These are phyloP conservation scores for Acanthamoeba quina DNA, from an alignment of 208 protist genomes.

Conservation along the genomic window DNA sequence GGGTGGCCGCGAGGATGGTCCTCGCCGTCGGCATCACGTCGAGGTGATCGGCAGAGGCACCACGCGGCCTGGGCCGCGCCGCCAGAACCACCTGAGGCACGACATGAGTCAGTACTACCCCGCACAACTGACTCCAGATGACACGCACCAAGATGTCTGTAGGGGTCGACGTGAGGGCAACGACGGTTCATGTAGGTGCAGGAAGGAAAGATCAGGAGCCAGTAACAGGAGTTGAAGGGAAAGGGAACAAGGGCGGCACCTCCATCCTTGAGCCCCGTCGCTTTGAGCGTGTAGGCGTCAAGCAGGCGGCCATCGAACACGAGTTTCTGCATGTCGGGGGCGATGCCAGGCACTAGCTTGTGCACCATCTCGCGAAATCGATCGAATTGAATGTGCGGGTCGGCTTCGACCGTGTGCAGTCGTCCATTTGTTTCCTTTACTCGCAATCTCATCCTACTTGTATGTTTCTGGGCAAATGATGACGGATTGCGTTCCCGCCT, in stretches of 20 bases:
- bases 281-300: slow-evolving; percentile 14
- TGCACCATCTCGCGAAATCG: slow-evolving; percentile 6
- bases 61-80: not conserved
- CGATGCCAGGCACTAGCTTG: slow-evolving; percentile 3
- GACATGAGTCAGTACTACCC: too few relatives aligned
- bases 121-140: too few relatives aligned
- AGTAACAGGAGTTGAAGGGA: not conserved
- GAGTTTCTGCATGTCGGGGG: slow-evolving; percentile 14
- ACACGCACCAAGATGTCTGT: too few relatives aligned
- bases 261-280: slow-evolving; percentile 34
- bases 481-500: not conserved
- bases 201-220: not conserved
- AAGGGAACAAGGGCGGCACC: not conserved
- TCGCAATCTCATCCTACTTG: slow-evolving; percentile 3
- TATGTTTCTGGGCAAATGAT: not conserved
- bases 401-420: slow-evolving; percentile 1
- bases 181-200: not conserved
- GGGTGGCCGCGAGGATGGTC: slow-evolving; percentile 19
- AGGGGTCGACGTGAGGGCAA: not conserved
- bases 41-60: not conserved
- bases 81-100: not conserved
- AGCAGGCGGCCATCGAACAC: not conserved
- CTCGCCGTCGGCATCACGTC: not conserved
- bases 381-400: slow-evolving; percentile 4
- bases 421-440: slow-evolving; percentile 50